Evolutionary conservation across 805 yeast genomes (phyloP), one percentile per base, ranked within the genome.

Genomic region (Monosporozyma solicola): DNA sequence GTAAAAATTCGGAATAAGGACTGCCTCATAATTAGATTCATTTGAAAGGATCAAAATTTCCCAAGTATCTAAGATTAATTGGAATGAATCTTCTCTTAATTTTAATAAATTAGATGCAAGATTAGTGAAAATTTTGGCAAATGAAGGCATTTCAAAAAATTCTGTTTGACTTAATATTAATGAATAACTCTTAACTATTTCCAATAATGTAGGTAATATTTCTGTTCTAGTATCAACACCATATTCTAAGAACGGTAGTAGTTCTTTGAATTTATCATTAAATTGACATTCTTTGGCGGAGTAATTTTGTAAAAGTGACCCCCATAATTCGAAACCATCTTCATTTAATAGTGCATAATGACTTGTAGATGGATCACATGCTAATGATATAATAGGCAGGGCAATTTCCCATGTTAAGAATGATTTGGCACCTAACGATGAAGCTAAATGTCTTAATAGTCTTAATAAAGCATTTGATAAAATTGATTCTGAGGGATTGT

Each of bases 261-360:
- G 59, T 16, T 71, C 70, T 3, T 74, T 52, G 29, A 86, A 66
- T 39, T 72, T 73, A 13, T 68, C 65, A 32, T 68, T 69, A 3
- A 67, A 59, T 4, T 53, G 50, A n/a, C 54, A 52, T 32, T 63
- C 65, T 13, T 62, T 56, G 1, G 52, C 41, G 0, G 92, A 87
- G 51, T 78, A 78, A 55, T 82, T 81, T 56, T 80, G 86, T 50
- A 89, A 64, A 2, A 86, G 65, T 1, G 84, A 74, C n/a, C 78
- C 72, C 96, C 96, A 89, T 44, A 91, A 72, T 53, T 88, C 95
- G 62, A 80, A 82, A 0, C 95, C 96, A 69, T 91, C 97, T 63
- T 91, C 97, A 20, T 84, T 76, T 9, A 91, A 66, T 51, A 87
- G 72, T 2, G 79, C 70, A 54, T 80, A 78, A 51, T 71, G 74